phyloP scores from a whole-genome alignment of 371 early-diverging fungal genomes.

The Entomophthora muscae region DNA sequence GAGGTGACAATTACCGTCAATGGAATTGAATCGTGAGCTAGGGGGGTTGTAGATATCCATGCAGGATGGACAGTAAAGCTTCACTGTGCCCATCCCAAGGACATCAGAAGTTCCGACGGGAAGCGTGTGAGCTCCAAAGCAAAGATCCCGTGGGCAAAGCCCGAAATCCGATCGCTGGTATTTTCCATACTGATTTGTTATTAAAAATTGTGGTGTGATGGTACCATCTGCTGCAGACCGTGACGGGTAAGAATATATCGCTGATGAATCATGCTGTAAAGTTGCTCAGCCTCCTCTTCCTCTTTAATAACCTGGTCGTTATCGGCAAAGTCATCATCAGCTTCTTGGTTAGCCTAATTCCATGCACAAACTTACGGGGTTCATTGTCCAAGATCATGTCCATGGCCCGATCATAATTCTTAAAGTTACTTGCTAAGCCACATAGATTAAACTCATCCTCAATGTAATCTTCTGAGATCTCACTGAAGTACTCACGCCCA shows the following conservation, averaged over 20 bases:
- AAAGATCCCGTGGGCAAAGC: slow-evolving; percentile 61
- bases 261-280: slow-evolving; percentile 72
- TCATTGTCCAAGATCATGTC: slow-evolving; percentile 76
- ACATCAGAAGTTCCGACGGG: slow-evolving; percentile 69
- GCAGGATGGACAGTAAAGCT: slow-evolving; percentile 67
- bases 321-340: slow-evolving; percentile 19
- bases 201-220: neutral
- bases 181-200: slow-evolving; percentile 32
- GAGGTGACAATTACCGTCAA: slow-evolving; percentile 47
- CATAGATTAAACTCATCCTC: slow-evolving; percentile 88
- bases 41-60: slow-evolving; percentile 76
- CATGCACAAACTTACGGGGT: slow-evolving; percentile 20
- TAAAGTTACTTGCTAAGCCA: slow-evolving; percentile 61
- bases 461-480: slow-evolving; percentile 74
- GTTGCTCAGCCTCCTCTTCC: slow-evolving; percentile 29
- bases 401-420: slow-evolving; percentile 62
- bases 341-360: slow-evolving; percentile 13
- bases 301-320: slow-evolving; percentile 15
- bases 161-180: slow-evolving; percentile 67
- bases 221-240: slow-evolving; percentile 61
- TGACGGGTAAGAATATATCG: slow-evolving; percentile 60
- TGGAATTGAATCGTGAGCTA: slow-evolving; percentile 38
- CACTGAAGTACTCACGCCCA: slow-evolving; percentile 70
- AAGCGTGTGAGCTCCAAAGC: slow-evolving; percentile 50
- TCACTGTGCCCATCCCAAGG: slow-evolving; percentile 35